These are phyloP conservation scores for Mucor saturninus DNA, from an alignment of 371 early-diverging fungal species.

Conservation along the genomic window DNA sequence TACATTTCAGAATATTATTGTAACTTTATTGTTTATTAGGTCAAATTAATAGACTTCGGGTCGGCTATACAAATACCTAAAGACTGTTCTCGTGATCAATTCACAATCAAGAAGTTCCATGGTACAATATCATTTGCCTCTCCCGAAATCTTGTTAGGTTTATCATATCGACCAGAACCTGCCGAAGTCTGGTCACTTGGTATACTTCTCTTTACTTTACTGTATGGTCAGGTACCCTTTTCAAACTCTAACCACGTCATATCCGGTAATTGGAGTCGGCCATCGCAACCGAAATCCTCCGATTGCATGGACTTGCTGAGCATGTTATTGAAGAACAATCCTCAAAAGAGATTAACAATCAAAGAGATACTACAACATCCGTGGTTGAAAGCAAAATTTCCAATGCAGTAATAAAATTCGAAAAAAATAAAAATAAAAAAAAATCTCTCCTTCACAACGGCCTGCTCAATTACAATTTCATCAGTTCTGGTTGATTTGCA, in stretches of 20 bases:
- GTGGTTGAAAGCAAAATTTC: constrained; percentile 43
- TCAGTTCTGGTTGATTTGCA: no score
- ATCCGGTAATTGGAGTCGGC: constrained; percentile 32
- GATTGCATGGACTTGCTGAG: constrained; percentile 54
- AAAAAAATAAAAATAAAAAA: no score
- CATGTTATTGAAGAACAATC: constrained; percentile 61
- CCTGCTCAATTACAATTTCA: no score
- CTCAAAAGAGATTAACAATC: constrained; percentile 53
- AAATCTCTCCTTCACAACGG: no score
- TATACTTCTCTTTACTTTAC: constrained; percentile 27
- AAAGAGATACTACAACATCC: constrained; percentile 58
- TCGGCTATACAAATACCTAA: constrained; percentile 27
- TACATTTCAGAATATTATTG: no score
- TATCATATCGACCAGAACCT: constrained; percentile 27
- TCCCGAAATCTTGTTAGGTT: constrained; percentile 29
- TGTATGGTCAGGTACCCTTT: constrained; percentile 31
- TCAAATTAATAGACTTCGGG: constrained; percentile 71
- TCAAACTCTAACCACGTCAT: constrained; percentile 16
- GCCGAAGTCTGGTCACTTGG: constrained; percentile 38
- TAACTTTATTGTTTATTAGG: constrained; percentile 10
- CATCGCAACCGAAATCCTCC: constrained; percentile 32
- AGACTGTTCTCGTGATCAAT: constrained; percentile 16
- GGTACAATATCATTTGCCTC: constrained; percentile 35
- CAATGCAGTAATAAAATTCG: no score
- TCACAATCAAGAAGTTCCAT: constrained; percentile 32